These are phyloP conservation scores for Paramecium pentaurelia DNA, from an alignment of 73 alveolate genomes.

Conservation along the genomic window DNA sequence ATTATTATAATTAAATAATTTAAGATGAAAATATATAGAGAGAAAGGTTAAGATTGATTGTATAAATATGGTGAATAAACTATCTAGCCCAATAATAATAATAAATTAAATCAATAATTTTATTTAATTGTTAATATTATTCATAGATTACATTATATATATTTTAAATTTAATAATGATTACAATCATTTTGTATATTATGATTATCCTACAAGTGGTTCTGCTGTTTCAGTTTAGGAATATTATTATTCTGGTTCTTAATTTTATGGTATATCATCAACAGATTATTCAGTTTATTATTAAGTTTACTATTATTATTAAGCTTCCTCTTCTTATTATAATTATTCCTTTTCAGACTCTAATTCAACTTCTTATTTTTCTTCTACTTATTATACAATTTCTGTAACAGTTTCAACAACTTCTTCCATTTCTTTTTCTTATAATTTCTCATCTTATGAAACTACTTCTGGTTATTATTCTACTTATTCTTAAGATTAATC, in stretches of 20 bases:
- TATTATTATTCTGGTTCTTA: neutral
- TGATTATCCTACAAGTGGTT: constrained; percentile 12
- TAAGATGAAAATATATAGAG: no score
- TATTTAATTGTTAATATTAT: no score
- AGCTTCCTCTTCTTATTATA: neutral
- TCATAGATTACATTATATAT: neutral
- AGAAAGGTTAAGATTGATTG: no score
- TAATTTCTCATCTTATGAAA: neutral
- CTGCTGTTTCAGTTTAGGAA: neutral
- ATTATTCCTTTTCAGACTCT: neutral
- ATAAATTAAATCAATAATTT: no score
- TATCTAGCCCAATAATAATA: neutral
- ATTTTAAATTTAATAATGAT: neutral
- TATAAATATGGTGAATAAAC: no score
- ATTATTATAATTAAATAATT: no score
- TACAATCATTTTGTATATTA: neutral
- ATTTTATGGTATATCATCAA: neutral
- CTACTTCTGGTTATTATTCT: neutral
- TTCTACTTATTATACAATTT: neutral
- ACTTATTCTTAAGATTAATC: neutral
- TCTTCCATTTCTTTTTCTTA: neutral
- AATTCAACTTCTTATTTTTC: neutral
- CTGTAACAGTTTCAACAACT: neutral
- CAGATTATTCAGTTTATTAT: neutral
- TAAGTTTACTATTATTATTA: neutral